Conservation (phyloP, 225 moss, liverwort and hornwort species). For the Thuidium tamariscinum region DNA sequence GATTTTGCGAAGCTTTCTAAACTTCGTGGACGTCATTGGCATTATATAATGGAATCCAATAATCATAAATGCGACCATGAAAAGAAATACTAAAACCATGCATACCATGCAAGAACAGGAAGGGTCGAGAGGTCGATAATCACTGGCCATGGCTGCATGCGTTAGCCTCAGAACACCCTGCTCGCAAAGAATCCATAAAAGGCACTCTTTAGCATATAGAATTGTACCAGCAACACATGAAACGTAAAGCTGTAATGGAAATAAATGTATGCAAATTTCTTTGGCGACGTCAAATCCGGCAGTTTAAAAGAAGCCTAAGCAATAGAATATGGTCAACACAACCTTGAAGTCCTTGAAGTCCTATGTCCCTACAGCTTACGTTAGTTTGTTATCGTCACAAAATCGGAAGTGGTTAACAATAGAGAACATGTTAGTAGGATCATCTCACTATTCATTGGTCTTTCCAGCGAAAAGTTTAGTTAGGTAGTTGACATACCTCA, state of each 20-base stretch:
- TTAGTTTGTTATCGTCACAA: background rate
- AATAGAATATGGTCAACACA: background rate
- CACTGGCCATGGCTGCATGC: slow-evolving; percentile 75
- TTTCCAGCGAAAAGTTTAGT: background rate
- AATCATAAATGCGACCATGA: background rate
- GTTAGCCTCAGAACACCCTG: slow-evolving; percentile 80
- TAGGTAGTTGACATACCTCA: slow-evolving; percentile 38
- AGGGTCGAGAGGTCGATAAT: slow-evolving; percentile 73
- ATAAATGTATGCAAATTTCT: background rate
- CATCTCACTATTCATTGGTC: background rate
- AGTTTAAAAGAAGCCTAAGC: background rate
- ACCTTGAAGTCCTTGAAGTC: background rate
- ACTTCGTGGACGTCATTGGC: background rate
- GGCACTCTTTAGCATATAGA: background rate
- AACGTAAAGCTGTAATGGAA: background rate
- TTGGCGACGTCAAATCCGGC: background rate
- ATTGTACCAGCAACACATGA: background rate
- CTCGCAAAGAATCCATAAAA: background rate
- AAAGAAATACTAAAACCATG: background rate
- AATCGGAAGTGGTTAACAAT: background rate
- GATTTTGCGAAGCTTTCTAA: background rate
- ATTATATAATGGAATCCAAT: background rate
- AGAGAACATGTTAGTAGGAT: background rate
- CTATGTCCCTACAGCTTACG: background rate
- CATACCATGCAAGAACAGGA: slow-evolving; percentile 90